Percentiles rank a stretch among this genome's conserved stretches.
Conservation (phyloP, 2,329 filamentous ascomycete genomes). For the Curvularia spicifera region DNA sequence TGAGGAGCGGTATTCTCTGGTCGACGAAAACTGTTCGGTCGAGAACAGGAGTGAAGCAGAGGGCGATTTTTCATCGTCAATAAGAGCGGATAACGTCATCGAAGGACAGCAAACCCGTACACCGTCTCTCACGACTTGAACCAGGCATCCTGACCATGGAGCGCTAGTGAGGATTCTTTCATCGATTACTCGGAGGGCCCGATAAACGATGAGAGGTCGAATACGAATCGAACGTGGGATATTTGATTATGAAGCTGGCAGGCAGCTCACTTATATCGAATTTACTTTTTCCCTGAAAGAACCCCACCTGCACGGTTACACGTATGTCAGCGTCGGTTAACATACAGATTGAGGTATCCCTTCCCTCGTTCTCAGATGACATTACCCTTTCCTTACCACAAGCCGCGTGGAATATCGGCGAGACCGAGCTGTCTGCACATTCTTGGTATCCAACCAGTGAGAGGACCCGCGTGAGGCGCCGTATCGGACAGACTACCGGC, state of each 20-base stretch:
- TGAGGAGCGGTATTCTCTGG: background rate
- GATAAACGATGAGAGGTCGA: background rate
- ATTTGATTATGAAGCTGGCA: background rate
- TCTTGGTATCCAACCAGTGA: slow-evolving; percentile 6
- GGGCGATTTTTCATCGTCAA: background rate
- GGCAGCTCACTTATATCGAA: slow-evolving; percentile 13
- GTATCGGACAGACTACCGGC: slow-evolving; percentile 28
- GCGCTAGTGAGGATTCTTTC: slow-evolving; percentile 1
- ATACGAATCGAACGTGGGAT: background rate
- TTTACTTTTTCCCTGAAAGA: slow-evolving; percentile 1
- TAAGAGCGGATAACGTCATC: background rate
- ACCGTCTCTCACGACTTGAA: background rate
- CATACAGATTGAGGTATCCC: slow-evolving; percentile 10
- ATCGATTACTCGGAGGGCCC: background rate
- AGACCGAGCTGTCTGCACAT: background rate
- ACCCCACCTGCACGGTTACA: slow-evolving; percentile 4
- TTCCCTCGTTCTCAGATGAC: slow-evolving; percentile 5
- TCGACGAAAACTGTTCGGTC: background rate
- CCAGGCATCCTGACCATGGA: slow-evolving; percentile 2
- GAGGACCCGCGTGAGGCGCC: slow-evolving; percentile 11
- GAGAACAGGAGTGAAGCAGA: background rate
- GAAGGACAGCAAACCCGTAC: slow-evolving; percentile 1
- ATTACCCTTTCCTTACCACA: slow-evolving; percentile 1
- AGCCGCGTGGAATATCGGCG: slow-evolving; percentile 8
- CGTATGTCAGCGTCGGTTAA: slow-evolving; percentile 13